A percentile compares a stretch with the other conserved stretches of the same genome.
These are phyloP conservation scores for Teratosphaeria zuluensis DNA, from an alignment of 2,329 filamentous ascomycete genomes.

Conservation along the genomic window DNA sequence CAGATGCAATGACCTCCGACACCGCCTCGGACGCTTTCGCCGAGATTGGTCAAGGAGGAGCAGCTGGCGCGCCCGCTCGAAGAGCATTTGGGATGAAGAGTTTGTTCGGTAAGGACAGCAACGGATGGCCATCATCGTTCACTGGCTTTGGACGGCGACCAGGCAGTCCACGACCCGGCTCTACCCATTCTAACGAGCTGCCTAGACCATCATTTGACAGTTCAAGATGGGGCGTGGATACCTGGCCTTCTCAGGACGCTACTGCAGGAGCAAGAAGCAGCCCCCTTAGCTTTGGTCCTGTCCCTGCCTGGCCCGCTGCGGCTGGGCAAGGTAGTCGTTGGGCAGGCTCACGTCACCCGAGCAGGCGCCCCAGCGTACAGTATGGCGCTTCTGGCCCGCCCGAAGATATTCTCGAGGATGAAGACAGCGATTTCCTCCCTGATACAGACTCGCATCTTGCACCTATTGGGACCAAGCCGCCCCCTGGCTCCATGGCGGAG, in stretches of 20 bases:
- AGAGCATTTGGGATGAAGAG: constrained; percentile 33
- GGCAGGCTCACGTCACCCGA: constrained; percentile 57
- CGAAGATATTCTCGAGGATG: constrained; percentile 43
- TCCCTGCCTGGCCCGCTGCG: constrained; percentile 34
- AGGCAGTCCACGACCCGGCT: constrained; percentile 48
- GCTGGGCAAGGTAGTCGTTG: constrained; percentile 39
- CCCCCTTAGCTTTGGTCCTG: constrained; percentile 24
- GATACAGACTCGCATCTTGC: constrained; percentile 47
- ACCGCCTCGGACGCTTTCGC: constrained; percentile 10
- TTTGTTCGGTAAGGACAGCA: constrained; percentile 33
- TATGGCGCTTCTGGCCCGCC: constrained; percentile 56
- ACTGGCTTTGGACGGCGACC: constrained; percentile 23
- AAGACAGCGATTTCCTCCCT: constrained; percentile 36
- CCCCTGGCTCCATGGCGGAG: background rate
- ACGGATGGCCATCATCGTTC: constrained; percentile 32
- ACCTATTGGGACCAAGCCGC: constrained; percentile 60
- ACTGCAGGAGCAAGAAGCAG: constrained; percentile 29
- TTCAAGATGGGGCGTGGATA: constrained; percentile 36
- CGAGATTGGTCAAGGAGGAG: constrained; percentile 1
- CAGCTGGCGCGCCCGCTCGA: constrained; percentile 27
- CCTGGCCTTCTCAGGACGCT: constrained; percentile 20
- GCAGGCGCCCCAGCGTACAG: constrained; percentile 71
- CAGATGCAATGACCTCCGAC: constrained; percentile 25
- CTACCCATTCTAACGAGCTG: constrained; percentile 47
- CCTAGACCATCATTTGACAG: constrained; percentile 72